Evolutionary conservation across 257 asterid genomes (phyloP).

Genomic region (Solanum verrucosum): DNA sequence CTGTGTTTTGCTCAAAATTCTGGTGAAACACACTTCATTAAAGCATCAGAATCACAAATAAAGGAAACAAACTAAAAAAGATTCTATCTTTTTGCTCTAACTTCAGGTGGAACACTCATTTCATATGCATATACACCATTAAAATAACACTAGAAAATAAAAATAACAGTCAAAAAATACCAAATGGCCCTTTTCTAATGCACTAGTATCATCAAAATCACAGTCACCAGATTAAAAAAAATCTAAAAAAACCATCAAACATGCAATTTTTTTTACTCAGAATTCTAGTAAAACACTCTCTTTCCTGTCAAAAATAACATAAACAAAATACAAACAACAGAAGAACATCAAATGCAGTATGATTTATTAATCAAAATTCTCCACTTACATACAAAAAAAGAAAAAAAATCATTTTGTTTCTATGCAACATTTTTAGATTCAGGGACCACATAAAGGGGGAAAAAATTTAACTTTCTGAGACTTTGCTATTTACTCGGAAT

Average conservation of each 20-base stretch:
- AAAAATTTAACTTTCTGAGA: not conserved
- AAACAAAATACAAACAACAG: not conserved
- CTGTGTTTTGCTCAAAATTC: not conserved
- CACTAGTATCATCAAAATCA: not conserved
- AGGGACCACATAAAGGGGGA: not conserved
- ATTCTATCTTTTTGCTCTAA: not conserved
- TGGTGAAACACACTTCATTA: not conserved
- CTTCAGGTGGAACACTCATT: conserved; percentile 24
- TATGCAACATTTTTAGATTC: not conserved
- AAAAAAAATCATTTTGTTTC: not conserved
- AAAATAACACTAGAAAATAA: not conserved
- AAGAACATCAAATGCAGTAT: not conserved
- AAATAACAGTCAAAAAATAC: not conserved
- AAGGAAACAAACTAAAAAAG: not conserved
- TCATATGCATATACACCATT: conserved; percentile 22
- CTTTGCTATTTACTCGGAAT: not conserved
- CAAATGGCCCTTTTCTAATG: not conserved
- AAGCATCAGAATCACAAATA: not conserved
- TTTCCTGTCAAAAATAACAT: not conserved
- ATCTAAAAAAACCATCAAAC: not conserved
- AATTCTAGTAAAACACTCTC: not conserved
- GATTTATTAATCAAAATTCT: not conserved
- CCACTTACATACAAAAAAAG: not conserved
- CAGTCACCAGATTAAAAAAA: not conserved
- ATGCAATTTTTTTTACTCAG: not conserved